These are phyloP conservation scores for Thelonectria rubi DNA, from an alignment of 2,329 filamentous ascomycete species.

Conservation along the genomic window DNA sequence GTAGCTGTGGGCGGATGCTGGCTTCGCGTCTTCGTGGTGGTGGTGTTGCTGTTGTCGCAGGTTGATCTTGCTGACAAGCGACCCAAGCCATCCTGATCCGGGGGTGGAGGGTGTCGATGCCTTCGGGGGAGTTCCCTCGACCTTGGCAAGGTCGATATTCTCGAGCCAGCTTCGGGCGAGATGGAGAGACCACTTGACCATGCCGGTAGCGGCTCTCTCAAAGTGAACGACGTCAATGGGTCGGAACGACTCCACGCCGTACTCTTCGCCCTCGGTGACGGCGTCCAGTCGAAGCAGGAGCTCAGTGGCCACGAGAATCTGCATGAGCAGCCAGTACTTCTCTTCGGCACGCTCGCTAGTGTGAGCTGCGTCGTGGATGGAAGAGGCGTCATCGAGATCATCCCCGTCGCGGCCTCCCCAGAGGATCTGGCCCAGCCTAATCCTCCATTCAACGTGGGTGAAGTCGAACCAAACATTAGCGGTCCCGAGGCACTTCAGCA, in stretches of 20 bases:
- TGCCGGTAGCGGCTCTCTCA: slow-evolving; percentile 67
- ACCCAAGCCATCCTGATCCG: slow-evolving; percentile 60
- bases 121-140: slow-evolving; percentile 41
- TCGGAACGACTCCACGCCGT: slow-evolving; percentile 60
- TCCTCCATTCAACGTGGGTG: slow-evolving; percentile 77
- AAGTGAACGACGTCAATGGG: slow-evolving; percentile 68
- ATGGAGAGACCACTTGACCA: slow-evolving; percentile 74
- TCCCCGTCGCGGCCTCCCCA: slow-evolving; percentile 68
- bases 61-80: slow-evolving; percentile 64
- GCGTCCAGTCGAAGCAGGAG: slow-evolving; percentile 71
- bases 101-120: slow-evolving; percentile 26
- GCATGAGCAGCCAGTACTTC: slow-evolving; percentile 73
- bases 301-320: slow-evolving; percentile 72
- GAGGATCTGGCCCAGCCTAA: slow-evolving; percentile 75
- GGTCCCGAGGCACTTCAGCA: slow-evolving; percentile 71
- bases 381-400: slow-evolving; percentile 61
- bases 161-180: slow-evolving; percentile 74
- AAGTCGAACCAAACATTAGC: slow-evolving; percentile 80
- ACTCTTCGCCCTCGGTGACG: slow-evolving; percentile 68
- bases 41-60: slow-evolving; percentile 50
- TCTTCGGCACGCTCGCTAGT: slow-evolving; percentile 65
- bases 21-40: slow-evolving; percentile 50
- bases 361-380: slow-evolving; percentile 58
- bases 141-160: slow-evolving; percentile 67
- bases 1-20: slow-evolving; percentile 50